Percentiles rank a stretch among this genome's conserved stretches.
phyloP scores from a whole-genome alignment of 2,329 filamentous ascomycete species.

The Fusarium goolgardi region DNA sequence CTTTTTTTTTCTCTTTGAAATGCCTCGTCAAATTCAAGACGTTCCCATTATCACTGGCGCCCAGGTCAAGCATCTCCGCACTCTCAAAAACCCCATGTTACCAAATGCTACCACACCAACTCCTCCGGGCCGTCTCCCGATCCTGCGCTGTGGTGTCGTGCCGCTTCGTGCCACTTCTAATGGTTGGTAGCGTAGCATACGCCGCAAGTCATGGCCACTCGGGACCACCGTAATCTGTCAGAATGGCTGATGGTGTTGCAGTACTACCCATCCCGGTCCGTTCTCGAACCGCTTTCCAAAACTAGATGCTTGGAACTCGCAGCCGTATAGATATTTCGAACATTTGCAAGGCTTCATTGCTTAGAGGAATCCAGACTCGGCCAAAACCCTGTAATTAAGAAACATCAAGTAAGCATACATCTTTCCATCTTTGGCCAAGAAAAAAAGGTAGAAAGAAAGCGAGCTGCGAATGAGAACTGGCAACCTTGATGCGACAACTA shows the following conservation, averaged over 20 bases:
- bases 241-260: conserved; percentile 9
- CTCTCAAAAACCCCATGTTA: conserved; percentile 15
- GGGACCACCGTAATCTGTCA: conserved; percentile 14
- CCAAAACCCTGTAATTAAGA: conserved; percentile 62
- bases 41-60: conserved; percentile 12
- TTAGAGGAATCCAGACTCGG: conserved; percentile 71
- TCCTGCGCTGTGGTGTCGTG: conserved; percentile 9
- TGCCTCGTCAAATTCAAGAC: conserved; percentile 7
- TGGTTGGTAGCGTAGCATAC: conserved; percentile 14
- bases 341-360: conserved; percentile 20
- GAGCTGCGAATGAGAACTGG: conserved; percentile 17
- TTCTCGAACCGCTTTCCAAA: conserved; percentile 16
- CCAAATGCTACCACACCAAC: conserved; percentile 30
- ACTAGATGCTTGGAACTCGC: conserved; percentile 9
- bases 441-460: neutral
- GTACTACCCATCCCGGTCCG: conserved; percentile 16
- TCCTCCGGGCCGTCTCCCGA: conserved; percentile 28
- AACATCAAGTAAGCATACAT: conserved; percentile 40
- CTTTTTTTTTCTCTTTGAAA: conserved; percentile 1
- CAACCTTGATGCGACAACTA: conserved; percentile 19
- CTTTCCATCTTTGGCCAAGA: conserved; percentile 22
- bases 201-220: conserved; percentile 16
- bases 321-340: conserved; percentile 22
- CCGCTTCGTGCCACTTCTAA: conserved; percentile 15
- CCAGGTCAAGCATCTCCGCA: conserved; percentile 19